These are phyloP conservation scores for Globisporangium uncinulatum DNA, from an alignment of 352 stramenopile genomes.

Conservation along the genomic window DNA sequence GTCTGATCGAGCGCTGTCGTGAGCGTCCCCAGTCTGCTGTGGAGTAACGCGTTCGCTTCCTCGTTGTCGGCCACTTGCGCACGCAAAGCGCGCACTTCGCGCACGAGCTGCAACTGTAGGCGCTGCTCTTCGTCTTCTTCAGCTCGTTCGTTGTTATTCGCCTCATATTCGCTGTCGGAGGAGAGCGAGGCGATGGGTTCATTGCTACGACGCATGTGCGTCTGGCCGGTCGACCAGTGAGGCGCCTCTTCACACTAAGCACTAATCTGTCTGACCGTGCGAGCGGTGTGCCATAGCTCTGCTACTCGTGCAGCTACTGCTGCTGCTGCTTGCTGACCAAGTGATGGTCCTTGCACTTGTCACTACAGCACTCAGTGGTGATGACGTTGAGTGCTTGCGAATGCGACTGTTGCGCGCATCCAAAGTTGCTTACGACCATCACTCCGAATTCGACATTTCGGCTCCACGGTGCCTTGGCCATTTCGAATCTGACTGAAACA, in stretches of 20 bases:
- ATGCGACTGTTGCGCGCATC: no score
- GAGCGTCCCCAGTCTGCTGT: conserved; percentile 29
- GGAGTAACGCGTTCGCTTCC: conserved; percentile 26
- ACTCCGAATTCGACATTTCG: not conserved
- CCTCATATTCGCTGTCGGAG: not conserved
- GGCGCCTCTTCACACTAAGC: not conserved
- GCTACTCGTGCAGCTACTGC: no score
- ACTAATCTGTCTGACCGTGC: no score
- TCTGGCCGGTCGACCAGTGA: not conserved
- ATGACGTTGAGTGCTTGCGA: not conserved
- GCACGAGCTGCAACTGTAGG: conserved; percentile 27
- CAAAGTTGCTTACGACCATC: not conserved
- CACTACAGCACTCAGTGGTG: not conserved
- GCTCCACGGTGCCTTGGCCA: not conserved
- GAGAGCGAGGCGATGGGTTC: not conserved
- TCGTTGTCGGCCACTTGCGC: conserved; percentile 26
- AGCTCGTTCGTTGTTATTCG: conserved; percentile 6
- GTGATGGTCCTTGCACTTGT: not conserved
- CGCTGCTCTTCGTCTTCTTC: conserved; percentile 16
- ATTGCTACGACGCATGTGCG: not conserved
- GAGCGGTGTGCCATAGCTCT: no score
- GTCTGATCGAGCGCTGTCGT: conserved; percentile 45
- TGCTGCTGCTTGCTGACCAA: no score
- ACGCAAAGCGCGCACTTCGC: conserved; percentile 30
- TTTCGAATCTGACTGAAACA: not conserved